These are phyloP conservation scores for Nicotiana sylvestris DNA, from an alignment of 257 asterid species.

Conservation along the genomic window DNA sequence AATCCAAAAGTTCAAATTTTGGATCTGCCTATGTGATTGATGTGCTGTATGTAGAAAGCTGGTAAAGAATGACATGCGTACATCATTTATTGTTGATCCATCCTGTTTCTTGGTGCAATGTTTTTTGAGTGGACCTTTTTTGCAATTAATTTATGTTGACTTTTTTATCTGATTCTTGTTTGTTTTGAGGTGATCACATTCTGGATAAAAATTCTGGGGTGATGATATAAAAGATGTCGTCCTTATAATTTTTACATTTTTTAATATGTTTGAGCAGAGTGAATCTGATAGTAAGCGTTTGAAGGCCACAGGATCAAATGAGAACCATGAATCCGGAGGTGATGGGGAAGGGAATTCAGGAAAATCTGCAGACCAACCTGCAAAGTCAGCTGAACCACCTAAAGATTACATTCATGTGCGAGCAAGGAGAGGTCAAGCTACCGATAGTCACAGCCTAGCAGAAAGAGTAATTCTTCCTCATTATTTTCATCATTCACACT, in stretches of 20 bases:
- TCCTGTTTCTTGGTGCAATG: neutral
- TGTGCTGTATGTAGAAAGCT: neutral
- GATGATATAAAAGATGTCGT: neutral
- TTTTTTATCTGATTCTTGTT: neutral
- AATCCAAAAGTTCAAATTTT: too few species aligned
- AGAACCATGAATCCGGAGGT: conserved; percentile 21
- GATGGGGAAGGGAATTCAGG: conserved; percentile 33
- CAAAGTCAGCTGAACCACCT: conserved; percentile 30
- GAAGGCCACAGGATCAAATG: conserved; percentile 27
- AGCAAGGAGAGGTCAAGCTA: conserved; percentile 55
- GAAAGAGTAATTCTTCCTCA: conserved; percentile 38
- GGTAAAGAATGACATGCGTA: neutral
- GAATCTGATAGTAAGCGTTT: conserved; percentile 31
- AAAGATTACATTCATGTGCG: conserved; percentile 53
- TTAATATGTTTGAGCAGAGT: conserved; percentile 23
- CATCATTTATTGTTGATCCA: neutral
- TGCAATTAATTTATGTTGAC: neutral
- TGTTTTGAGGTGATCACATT: neutral
- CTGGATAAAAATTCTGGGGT: neutral
- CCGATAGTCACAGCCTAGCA: conserved; percentile 51
- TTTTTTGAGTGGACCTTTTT: neutral
- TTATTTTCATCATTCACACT: neutral
- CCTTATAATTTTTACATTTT: neutral
- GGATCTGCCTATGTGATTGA: neutral
- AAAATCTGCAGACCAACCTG: conserved; percentile 27